Evolutionary conservation across 495 filamentous ascomycete species (phyloP).

Genomic region (Aspergillus sparsus): DNA sequence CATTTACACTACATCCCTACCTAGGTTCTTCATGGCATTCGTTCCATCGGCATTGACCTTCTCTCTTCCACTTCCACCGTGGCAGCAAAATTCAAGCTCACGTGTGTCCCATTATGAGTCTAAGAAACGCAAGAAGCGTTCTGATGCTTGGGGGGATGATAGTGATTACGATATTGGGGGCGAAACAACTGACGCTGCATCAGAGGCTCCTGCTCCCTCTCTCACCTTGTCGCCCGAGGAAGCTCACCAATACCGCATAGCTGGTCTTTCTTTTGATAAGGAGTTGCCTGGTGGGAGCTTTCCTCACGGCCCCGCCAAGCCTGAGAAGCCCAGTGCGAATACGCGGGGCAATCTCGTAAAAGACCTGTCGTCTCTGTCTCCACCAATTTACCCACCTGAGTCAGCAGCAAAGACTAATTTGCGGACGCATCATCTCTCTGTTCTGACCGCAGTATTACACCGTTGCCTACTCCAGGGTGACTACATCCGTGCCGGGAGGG

Average conservation of each 20-base stretch:
- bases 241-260: slow-evolving; percentile 49
- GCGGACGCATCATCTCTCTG: slow-evolving; percentile 59
- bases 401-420: slow-evolving; percentile 39
- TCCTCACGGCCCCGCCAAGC: slow-evolving; percentile 39
- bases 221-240: slow-evolving; percentile 49
- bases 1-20: slow-evolving; percentile 7
- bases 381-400: slow-evolving; percentile 40
- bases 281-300: slow-evolving; percentile 47
- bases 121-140: slow-evolving; percentile 40
- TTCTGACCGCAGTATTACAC: slow-evolving; percentile 63
- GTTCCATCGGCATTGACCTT: slow-evolving; percentile 37
- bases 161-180: slow-evolving; percentile 24
- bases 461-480: slow-evolving; percentile 61
- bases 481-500: slow-evolving; percentile 61
- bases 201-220: slow-evolving; percentile 30
- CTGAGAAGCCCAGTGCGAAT: slow-evolving; percentile 14
- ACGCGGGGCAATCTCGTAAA: slow-evolving; percentile 24
- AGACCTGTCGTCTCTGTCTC: slow-evolving; percentile 33
- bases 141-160: slow-evolving; percentile 32
- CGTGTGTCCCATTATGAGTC: slow-evolving; percentile 42
- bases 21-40: slow-evolving; percentile 36
- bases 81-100: slow-evolving; percentile 38
- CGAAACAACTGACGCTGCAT: slow-evolving; percentile 41
- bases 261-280: slow-evolving; percentile 46
- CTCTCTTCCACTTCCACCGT: slow-evolving; percentile 44